A percentile compares a stretch with the other conserved stretches of the same genome.
Evolutionary conservation across 2,329 filamentous ascomycete species (phyloP).

Genomic region (Teratosphaeria gauchensis): DNA sequence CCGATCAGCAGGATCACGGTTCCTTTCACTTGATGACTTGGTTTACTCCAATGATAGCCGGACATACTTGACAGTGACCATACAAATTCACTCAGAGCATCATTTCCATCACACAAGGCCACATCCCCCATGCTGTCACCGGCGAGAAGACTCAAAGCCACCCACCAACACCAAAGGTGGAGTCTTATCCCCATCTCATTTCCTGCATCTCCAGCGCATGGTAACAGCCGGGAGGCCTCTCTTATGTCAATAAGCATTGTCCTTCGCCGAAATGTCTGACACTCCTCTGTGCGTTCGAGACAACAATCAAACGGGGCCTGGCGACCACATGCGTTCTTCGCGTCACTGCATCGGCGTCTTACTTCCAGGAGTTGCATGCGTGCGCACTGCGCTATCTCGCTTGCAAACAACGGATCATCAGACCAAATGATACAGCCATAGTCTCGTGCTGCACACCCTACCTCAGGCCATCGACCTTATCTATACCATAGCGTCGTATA

Average conservation of each 20-base stretch:
- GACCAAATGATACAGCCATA: background rate
- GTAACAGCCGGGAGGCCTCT: no score
- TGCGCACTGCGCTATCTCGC: background rate
- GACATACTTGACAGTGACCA: no score
- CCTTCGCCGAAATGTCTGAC: background rate
- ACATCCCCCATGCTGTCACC: no score
- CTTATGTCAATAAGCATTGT: background rate
- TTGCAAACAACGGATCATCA: background rate
- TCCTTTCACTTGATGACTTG: no score
- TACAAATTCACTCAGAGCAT: no score
- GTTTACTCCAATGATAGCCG: no score
- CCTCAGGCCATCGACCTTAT: no score
- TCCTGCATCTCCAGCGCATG: no score
- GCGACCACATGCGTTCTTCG: background rate
- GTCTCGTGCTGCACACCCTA: no score
- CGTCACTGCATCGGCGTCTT: background rate
- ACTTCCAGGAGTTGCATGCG: background rate
- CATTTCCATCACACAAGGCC: no score
- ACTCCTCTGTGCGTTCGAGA: background rate
- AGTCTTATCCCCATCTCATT: background rate
- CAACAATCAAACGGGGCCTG: background rate
- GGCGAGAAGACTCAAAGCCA: no score
- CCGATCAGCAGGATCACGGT: background rate
- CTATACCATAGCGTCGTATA: no score
- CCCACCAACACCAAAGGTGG: background rate